phyloP scores from a whole-genome alignment of 768 basidiomycete species.

The Myochromella boudieri region DNA sequence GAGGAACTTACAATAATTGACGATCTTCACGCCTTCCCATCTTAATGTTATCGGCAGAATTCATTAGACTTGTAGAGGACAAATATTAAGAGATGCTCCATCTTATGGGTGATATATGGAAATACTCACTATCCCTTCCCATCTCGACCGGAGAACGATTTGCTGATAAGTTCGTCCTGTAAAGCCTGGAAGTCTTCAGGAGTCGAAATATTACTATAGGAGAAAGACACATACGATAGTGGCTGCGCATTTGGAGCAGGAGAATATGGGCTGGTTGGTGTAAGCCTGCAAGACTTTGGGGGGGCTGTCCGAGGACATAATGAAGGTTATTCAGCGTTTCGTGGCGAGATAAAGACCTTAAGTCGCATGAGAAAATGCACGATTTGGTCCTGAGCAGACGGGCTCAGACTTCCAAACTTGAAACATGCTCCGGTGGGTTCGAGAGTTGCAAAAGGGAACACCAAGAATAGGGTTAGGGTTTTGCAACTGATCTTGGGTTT shows the following conservation, averaged over 20 bases:
- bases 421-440: not conserved
- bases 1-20: slow-evolving; percentile 54
- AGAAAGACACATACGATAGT: slow-evolving; percentile 53
- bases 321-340: slow-evolving; percentile 40
- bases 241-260: slow-evolving; percentile 68
- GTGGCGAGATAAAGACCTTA: not conserved
- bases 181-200: slow-evolving; percentile 48
- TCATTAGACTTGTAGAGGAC: slow-evolving; percentile 55
- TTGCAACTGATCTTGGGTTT: slow-evolving; percentile 9
- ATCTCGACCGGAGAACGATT: slow-evolving; percentile 81
- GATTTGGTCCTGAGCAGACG: not conserved
- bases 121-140: slow-evolving; percentile 74
- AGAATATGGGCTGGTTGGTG: slow-evolving; percentile 64
- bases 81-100: not conserved
- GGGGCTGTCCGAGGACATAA: slow-evolving; percentile 15
- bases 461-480: slow-evolving; percentile 25
- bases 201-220: not conserved
- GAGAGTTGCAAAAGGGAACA: not conserved
- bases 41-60: slow-evolving; percentile 75
- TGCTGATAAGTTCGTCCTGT: slow-evolving; percentile 85
- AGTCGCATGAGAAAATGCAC: not conserved
- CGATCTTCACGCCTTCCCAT: slow-evolving; percentile 75
- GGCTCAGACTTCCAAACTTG: slow-evolving; percentile 3
- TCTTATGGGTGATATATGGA: not conserved
- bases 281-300: slow-evolving; percentile 59